Conservation (phyloP, 495 filamentous ascomycete genomes). For the Penicillium silybi region DNA sequence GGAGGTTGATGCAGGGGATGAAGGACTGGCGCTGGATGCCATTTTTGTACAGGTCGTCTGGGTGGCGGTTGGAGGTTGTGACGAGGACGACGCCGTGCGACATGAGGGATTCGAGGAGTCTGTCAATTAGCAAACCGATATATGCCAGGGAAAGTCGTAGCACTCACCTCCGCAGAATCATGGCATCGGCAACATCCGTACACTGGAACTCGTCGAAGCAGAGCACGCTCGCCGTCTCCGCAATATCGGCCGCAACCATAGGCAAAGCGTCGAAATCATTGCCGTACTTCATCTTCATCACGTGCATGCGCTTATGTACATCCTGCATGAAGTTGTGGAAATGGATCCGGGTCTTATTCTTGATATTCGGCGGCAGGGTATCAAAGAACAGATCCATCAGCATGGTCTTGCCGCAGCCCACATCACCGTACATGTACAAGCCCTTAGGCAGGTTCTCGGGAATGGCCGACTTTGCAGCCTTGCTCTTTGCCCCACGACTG, state of each 20-base stretch:
- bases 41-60: slow-evolving; percentile 94
- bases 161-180: slow-evolving; percentile 78
- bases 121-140: slow-evolving; percentile 18
- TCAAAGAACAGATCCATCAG: slow-evolving; percentile 99
- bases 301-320: slow-evolving; percentile 87
- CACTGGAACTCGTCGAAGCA: slow-evolving; percentile 99
- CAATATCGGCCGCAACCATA: slow-evolving; percentile 90
- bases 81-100: slow-evolving; percentile 93
- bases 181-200: slow-evolving; percentile 97
- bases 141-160: not conserved
- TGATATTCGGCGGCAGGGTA: slow-evolving; percentile 76
- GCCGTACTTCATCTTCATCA: slow-evolving; percentile 82
- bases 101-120: slow-evolving; percentile 86
- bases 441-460: slow-evolving; percentile 77
- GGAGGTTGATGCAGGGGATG: slow-evolving; percentile 88
- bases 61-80: slow-evolving; percentile 95
- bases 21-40: slow-evolving; percentile 95
- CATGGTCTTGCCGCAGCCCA: slow-evolving; percentile 99
- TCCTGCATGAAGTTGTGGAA: slow-evolving; percentile 99
- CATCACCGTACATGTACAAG: slow-evolving; percentile 93
- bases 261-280: slow-evolving; percentile 89
- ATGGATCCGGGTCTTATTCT: slow-evolving; percentile 88
- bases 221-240: slow-evolving; percentile 75
- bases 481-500: slow-evolving; percentile 38
- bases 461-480: slow-evolving; percentile 41